Conservation (phyloP, 2,329 filamentous ascomycete species). For the Monosporascus sp. region DNA sequence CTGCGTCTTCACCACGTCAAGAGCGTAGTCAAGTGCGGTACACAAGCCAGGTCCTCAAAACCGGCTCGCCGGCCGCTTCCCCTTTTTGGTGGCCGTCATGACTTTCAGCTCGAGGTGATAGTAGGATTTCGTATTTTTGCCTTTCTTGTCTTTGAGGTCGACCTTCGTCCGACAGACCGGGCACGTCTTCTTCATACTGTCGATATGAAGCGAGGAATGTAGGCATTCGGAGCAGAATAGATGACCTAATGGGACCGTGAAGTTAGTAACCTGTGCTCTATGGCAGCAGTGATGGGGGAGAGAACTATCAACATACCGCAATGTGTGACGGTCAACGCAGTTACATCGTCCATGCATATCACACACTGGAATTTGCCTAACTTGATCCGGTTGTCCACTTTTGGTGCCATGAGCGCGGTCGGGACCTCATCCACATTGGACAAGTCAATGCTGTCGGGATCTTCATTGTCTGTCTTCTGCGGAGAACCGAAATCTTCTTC, state of each 20-base stretch:
- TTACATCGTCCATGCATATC: constrained; percentile 61
- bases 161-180: constrained; percentile 60
- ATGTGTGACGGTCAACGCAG: constrained; percentile 56
- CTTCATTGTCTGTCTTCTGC: constrained; percentile 9
- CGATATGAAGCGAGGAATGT: constrained; percentile 54
- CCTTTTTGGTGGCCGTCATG: constrained; percentile 51
- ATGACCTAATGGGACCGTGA: constrained; percentile 43
- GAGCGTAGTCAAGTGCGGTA: constrained; percentile 2
- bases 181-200: constrained; percentile 51
- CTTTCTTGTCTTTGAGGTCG: constrained; percentile 38
- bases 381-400: constrained; percentile 45
- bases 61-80: constrained; percentile 34
- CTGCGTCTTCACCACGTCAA: constrained; percentile 18
- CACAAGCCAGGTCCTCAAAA: constrained; percentile 1
- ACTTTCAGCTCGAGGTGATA: constrained; percentile 60
- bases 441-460: constrained; percentile 33
- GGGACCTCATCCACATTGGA: constrained; percentile 40
- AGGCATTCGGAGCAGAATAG: constrained; percentile 60
- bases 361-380: constrained; percentile 57
- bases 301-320: constrained; percentile 48
- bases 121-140: constrained; percentile 42
- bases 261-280: constrained; percentile 13
- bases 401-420: constrained; percentile 37
- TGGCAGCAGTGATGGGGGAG: background rate
- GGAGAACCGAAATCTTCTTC: constrained; percentile 17